Base-by-base conservation (phyloP, 306 rosid genomes). In the Canavalia ensiformis region DNA sequence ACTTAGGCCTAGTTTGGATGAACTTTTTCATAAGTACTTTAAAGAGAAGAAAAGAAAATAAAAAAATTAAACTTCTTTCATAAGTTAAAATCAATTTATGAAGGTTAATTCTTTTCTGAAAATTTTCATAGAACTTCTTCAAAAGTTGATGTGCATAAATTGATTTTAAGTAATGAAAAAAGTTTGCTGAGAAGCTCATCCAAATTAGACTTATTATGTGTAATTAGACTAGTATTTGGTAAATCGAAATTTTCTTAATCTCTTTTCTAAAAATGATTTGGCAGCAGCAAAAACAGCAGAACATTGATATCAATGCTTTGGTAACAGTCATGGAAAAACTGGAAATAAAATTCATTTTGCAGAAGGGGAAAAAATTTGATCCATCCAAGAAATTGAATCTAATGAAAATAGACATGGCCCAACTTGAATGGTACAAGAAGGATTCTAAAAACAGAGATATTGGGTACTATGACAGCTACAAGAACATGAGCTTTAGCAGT, bases 401-500 rank as follows among this genome's bases (percentile, higher is more conserved):
- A 0, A 0, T 60, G 13, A 94, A 94, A 77, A 68, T 39, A 76
- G 2, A 10, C 1, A 90, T 92, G 97, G 89, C 89, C n/a, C 0
- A 58, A 1, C 49, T 94, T 8, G 98, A 91, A 84, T 87, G 88
- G 94, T 94, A 92, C 86, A 92, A 90, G 83, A 86, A 76, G 51
- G 2, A 1, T 0, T 71, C 80, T 0, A 87, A 91, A 49, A 55
- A 2, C 0, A 0, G 0, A 0, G 13, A 47, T 0, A 18, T 33
- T 42, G 97, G 92, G 29, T 92, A 92, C 84, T 90, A 92, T 47
- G 98, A 92, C 78, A 51, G 78, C 55, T 91, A 74, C 90, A 92
- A 83, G 76, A 84, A 39, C 0, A 37, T 2, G 39, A 0, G 0
- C 4, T 2, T 0, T 4, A 1, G 1, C 6, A 0, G 29, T 1